phyloP scores from a whole-genome alignment of 106 monocot genomes.

The Dendrobium officinale region DNA sequence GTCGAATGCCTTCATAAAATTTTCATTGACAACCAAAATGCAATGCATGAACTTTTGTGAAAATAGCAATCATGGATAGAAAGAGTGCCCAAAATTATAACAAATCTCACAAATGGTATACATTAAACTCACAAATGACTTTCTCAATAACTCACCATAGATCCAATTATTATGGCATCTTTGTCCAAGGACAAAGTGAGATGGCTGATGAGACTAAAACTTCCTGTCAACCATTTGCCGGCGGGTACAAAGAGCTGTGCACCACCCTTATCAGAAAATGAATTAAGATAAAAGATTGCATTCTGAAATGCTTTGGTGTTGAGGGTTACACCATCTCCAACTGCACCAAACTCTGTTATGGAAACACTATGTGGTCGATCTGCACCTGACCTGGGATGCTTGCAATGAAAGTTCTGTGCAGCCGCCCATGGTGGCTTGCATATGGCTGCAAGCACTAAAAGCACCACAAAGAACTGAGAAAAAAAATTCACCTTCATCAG shows the following conservation, averaged over 20 bases:
- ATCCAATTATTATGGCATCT: conserved; percentile 61
- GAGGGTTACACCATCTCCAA: conserved; percentile 62
- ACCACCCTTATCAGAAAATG: conserved; percentile 59
- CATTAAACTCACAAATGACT: not conserved
- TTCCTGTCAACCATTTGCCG: conserved; percentile 59
- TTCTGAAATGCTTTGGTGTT: conserved; percentile 75
- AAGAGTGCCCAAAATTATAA: not conserved
- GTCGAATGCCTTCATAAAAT: not conserved
- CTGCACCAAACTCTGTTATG: conserved; percentile 59
- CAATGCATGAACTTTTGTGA: not conserved
- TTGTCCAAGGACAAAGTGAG: conserved; percentile 56
- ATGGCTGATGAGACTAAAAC: conserved; percentile 63
- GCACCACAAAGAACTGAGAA: conserved; percentile 24
- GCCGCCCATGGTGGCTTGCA: conserved; percentile 9
- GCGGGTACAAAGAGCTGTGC: conserved; percentile 71
- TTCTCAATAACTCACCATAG: conserved; percentile 30
- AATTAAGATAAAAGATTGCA: conserved; percentile 60
- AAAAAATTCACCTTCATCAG: not conserved
- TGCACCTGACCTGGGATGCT: conserved; percentile 2
- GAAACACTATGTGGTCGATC: conserved; percentile 51
- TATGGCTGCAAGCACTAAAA: conserved; percentile 19
- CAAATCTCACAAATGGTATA: not conserved
- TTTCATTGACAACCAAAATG: not conserved
- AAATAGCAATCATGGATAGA: not conserved
- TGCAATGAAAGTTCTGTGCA: conserved; percentile 18